Evolutionary conservation across 108 stramenopile genomes (phyloP).

Genomic region (Asterionellopsis glacialis): DNA sequence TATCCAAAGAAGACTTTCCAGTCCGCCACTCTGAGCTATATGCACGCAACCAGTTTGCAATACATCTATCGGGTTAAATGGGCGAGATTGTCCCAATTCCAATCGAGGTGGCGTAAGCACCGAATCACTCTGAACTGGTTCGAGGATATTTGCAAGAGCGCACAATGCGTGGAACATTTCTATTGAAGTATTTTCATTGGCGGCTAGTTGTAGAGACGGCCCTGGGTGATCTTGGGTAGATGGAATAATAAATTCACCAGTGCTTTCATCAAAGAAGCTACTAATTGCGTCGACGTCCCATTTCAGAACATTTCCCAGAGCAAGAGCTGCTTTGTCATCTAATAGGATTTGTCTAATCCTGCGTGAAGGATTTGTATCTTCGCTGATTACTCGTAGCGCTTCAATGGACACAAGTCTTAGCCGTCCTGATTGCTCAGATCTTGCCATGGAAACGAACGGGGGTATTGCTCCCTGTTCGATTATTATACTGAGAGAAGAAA

Average conservation of each 20-base stretch:
- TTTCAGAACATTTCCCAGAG: constrained; percentile 41
- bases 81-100: neutral
- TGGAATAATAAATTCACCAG: neutral
- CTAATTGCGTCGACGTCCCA: constrained; percentile 6
- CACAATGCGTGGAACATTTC: constrained; percentile 36
- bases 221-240: no score
- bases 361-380: constrained; percentile 36
- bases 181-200: neutral
- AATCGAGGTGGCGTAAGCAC: neutral
- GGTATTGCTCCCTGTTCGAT: constrained; percentile 58
- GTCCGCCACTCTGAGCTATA: constrained; percentile 41
- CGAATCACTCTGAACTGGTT: constrained; percentile 11
- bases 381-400: constrained; percentile 50
- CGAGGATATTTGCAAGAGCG: constrained; percentile 52
- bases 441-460: constrained; percentile 46
- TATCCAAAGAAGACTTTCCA: constrained; percentile 37
- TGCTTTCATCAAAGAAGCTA: neutral
- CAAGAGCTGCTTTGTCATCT: constrained; percentile 34
- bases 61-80: constrained; percentile 14
- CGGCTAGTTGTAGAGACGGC: neutral
- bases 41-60: constrained; percentile 33
- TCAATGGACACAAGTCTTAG: constrained; percentile 45
- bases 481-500: constrained; percentile 36
- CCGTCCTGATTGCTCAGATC: constrained; percentile 22
- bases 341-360: constrained; percentile 43